Evolutionary conservation across 495 filamentous ascomycete genomes (phyloP).

Genomic region (Aspergillus cristatus): DNA sequence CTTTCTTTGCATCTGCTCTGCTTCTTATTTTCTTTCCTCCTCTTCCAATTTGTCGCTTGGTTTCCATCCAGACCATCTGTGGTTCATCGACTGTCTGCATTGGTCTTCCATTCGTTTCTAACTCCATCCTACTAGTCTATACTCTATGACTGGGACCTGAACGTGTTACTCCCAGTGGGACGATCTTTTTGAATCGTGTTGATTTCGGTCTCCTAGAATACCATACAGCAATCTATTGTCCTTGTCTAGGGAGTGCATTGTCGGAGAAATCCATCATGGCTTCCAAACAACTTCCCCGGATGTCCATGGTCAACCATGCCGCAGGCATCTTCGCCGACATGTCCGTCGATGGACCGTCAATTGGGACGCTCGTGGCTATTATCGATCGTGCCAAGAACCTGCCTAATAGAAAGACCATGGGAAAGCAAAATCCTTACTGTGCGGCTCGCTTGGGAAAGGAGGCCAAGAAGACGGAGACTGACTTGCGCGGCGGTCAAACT

Average conservation of each 20-base stretch:
- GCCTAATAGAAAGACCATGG: slow-evolving; percentile 91
- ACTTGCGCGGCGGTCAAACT: slow-evolving; percentile 90
- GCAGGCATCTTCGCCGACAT: slow-evolving; percentile 95
- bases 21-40: slow-evolving; percentile 9
- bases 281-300: slow-evolving; percentile 23
- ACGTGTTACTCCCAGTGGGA: too few relatives aligned
- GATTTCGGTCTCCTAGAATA: too few relatives aligned
- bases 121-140: too few relatives aligned
- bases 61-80: slow-evolving; percentile 3
- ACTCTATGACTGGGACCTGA: too few relatives aligned
- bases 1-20: slow-evolving; percentile 1
- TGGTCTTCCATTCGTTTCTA: background rate
- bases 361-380: slow-evolving; percentile 86
- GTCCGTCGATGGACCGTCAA: slow-evolving; percentile 86
- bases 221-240: too few relatives aligned
- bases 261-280: slow-evolving; percentile 20
- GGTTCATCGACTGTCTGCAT: background rate
- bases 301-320: slow-evolving; percentile 51
- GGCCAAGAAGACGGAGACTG: slow-evolving; percentile 93
- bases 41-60: slow-evolving; percentile 7
- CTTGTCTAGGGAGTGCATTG: too few relatives aligned
- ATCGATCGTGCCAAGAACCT: slow-evolving; percentile 93
- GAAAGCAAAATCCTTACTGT: slow-evolving; percentile 97
- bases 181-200: too few relatives aligned
- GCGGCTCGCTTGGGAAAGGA: slow-evolving; percentile 91